Base-by-base conservation (phyloP, 2,329 filamentous ascomycete genomes). In the Pestalotiopsis sp. region DNA sequence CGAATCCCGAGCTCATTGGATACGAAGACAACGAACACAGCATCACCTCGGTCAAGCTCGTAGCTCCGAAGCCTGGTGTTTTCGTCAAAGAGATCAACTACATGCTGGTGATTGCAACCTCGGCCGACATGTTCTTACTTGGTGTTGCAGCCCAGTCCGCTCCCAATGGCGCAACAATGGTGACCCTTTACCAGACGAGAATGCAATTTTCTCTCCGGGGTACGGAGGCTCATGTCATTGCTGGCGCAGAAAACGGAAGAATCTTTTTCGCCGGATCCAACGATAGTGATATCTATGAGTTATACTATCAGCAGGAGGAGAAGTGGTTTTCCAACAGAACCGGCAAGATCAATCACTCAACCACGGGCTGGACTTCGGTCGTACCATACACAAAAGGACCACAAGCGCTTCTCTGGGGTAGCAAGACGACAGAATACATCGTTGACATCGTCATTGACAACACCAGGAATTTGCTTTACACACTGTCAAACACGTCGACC, bases 271-370 rank as follows among this genome's bases (percentile, higher is more conserved):
- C 92, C 57, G 93, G 94, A 49, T 88, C 87, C 65, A 87, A 86
- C 65, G 93, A 95, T 72, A 94, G 94, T 72, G 95, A 98, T 75
- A 90, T 99, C 62, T 93, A 96, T 79, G 96, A 99, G 81, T 88
- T 99, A 67, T 95, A 92, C 73, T 99, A 99, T 78, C 95, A 98
- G 80, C 94, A 97, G 76, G 94, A 98, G 79, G 96, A 99, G 81
- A 92, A 93, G 74, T 99, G 96, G 96, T 99, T 99, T 78, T 92
- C 93, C 66, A 94, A 91, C 79, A 89, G 92, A 72, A 97, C 93
- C 78, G 91, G 92, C 70, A 97, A 95, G 81, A 90, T 95, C 71
- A 97, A 97, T 78, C 96, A 98, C 79, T 95, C 92, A 63, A 91
- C 89, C 78, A 90, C 89, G 3, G 91, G 92, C 41, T 91, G 93